phyloP scores from a whole-genome alignment of 768 basidiomycete species.

The Pulveroboletus sp. region DNA sequence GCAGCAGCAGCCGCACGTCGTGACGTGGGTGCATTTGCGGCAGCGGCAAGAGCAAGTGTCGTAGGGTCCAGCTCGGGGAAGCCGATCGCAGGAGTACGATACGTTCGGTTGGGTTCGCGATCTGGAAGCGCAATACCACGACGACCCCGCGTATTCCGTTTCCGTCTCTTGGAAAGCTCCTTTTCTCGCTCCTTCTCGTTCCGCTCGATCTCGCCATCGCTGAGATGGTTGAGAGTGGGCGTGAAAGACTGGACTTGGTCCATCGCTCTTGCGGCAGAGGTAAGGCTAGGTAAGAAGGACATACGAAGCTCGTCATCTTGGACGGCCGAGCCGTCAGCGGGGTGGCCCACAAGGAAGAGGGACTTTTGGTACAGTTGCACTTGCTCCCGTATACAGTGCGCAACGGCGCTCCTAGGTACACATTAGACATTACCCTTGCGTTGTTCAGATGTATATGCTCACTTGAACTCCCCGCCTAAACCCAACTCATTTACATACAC shows the following conservation, averaged over 20 bases:
- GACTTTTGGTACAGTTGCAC: conserved; percentile 89
- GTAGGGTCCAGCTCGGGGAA: conserved; percentile 77
- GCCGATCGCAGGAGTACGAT: conserved; percentile 82
- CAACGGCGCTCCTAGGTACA: conserved; percentile 77
- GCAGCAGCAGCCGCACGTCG: conserved; percentile 84
- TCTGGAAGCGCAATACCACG: conserved; percentile 84
- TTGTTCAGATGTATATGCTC: conserved; percentile 22
- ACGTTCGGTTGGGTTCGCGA: conserved; percentile 87
- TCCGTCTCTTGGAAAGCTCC: conserved; percentile 79
- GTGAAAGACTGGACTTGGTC: conserved; percentile 80
- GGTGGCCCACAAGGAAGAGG: conserved; percentile 84
- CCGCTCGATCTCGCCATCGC: conserved; percentile 82
- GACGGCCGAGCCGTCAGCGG: conserved; percentile 70
- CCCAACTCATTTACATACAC: conserved; percentile 85
- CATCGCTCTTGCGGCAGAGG: conserved; percentile 63
- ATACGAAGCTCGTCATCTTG: conserved; percentile 89
- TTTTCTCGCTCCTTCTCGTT: conserved; percentile 93
- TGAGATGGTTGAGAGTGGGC: conserved; percentile 84
- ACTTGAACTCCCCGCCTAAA: conserved; percentile 90
- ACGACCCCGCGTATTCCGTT: conserved; percentile 77
- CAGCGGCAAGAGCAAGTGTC: conserved; percentile 59
- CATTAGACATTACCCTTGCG: conserved; percentile 9
- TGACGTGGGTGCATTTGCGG: conserved; percentile 63
- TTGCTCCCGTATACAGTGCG: conserved; percentile 95
- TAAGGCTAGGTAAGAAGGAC: conserved; percentile 82